Conservation (phyloP, 2,329 filamentous ascomycete species). For the Sclerotinia glacialis region DNA sequence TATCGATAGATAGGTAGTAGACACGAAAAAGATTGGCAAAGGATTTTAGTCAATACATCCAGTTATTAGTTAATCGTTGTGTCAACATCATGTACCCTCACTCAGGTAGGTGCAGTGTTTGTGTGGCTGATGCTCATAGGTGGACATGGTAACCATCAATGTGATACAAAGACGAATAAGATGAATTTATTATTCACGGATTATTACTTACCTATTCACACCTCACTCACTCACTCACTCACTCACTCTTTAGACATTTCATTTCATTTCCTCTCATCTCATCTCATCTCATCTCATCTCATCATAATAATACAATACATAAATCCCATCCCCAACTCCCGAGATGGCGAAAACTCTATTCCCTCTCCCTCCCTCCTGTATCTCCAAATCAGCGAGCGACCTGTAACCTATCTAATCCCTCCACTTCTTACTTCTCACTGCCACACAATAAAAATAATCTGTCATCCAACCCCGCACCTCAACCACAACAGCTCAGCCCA, state of each 20-base stretch:
- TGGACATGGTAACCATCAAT: not conserved
- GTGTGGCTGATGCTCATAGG: conserved; percentile 16
- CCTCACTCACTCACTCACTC: no score
- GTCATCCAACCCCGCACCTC: conserved; percentile 2
- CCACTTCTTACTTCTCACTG: not conserved
- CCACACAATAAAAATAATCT: not conserved
- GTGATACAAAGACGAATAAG: no score
- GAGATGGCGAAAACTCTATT: no score
- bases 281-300: not conserved
- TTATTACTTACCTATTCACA: no score
- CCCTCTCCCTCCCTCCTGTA: no score
- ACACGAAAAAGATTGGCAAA: not conserved
- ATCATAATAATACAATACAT: no score
- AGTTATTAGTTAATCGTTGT: not conserved
- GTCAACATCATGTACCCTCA: conserved; percentile 3
- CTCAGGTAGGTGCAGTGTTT: not conserved
- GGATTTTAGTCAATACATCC: not conserved
- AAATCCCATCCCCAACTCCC: not conserved
- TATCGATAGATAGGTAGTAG: not conserved
- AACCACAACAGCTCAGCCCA: conserved; percentile 1
- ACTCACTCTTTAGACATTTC: no score
- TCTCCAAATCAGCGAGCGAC: no score
- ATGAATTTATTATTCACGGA: no score
- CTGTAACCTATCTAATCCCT: no score
- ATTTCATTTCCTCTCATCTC: no score